Base-by-base conservation (phyloP, 1,139 yeast genomes). In the Pichia kudriavzevii region DNA sequence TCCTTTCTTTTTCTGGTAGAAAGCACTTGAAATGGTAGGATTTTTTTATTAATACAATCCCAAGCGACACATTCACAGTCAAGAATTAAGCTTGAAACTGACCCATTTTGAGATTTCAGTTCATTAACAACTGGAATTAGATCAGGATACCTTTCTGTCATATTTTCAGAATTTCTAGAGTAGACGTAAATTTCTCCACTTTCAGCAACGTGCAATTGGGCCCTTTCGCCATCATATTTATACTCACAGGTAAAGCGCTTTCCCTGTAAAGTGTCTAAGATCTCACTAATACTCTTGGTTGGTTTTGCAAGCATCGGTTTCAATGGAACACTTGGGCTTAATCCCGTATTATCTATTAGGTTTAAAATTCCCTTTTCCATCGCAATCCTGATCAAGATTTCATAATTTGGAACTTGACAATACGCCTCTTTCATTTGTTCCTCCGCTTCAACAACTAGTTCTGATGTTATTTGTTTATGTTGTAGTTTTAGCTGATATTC, bases 61-160 rank as follows among this genome's bases (percentile, higher is more conserved):
- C 95, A 91, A 0, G 98, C 99, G n/a, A 93, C 98, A 5, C 96
- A 96, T 59, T 91, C 99, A 60, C 96, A 84, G 56, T 91, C 99
- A 39, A 91, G 59, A 40, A 91, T 85, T 58, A 88, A 57, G 1
- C 78, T 74, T 32, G 65, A 63, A 13, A 68, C 61, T 4, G 49
- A 53, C 2, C 63, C 59, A 30, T 56, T 56, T 22, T 36, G 21
- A 18, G 59, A 61, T 31, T 77, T 59, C 43, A 85, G 74, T 32
- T 78, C 79, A 25, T 73, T 72, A 16, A 84, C 69, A 32, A 81
- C 75, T 1, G 78, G 68, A 18, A 82, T 65, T 43, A 91, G 72
- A 57, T 91, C 99, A 0, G 99, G 99, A 53, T 91, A 91, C 50
- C 95, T 66, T 55, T 83, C 85, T 0, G 95, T 81, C 98, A 91